Percentiles rank a stretch among this genome's conserved stretches.
phyloP scores from a whole-genome alignment of 768 basidiomycete species.

The Coprinopsis sp. region DNA sequence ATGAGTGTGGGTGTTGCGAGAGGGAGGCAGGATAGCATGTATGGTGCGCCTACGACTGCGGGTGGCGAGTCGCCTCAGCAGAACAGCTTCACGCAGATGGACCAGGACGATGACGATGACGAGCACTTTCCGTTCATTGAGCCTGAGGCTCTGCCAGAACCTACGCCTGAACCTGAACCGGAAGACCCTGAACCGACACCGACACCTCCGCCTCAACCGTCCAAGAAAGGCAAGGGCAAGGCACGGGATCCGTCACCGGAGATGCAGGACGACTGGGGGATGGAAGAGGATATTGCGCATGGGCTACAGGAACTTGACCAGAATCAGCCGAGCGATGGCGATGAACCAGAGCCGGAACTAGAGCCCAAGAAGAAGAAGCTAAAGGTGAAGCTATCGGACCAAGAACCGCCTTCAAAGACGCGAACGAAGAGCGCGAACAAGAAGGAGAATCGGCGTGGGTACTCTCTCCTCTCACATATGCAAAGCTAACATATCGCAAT shows the following conservation, averaged over 20 bases:
- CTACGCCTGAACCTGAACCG: slow-evolving; percentile 33
- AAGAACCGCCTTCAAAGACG: slow-evolving; percentile 14
- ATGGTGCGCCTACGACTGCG: slow-evolving; percentile 22
- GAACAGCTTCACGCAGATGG: slow-evolving; percentile 45
- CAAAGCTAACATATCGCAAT: not conserved
- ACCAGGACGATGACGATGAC: slow-evolving; percentile 45
- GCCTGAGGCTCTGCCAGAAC: no score
- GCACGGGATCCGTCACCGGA: slow-evolving; percentile 34
- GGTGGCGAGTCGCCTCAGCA: slow-evolving; percentile 26
- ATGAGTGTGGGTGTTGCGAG: no score
- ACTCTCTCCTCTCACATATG: not conserved
- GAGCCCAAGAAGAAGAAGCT: slow-evolving; percentile 35
- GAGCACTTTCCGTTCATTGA: slow-evolving; percentile 17
- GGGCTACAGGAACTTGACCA: slow-evolving; percentile 33
- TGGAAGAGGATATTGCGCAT: slow-evolving; percentile 41
- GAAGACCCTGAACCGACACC: slow-evolving; percentile 22
- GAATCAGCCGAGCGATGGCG: slow-evolving; percentile 19
- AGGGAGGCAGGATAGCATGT: no score
- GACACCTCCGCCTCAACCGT: no score
- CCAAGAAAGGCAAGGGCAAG: slow-evolving; percentile 39
- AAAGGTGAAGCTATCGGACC: slow-evolving; percentile 21
- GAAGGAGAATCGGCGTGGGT: slow-evolving; percentile 40
- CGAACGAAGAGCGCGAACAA: slow-evolving; percentile 25
- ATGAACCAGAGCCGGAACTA: slow-evolving; percentile 14
- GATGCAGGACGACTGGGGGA: slow-evolving; percentile 38